Conservation (phyloP, 148 eudicot species). For the Fagopyrum tataricum region DNA sequence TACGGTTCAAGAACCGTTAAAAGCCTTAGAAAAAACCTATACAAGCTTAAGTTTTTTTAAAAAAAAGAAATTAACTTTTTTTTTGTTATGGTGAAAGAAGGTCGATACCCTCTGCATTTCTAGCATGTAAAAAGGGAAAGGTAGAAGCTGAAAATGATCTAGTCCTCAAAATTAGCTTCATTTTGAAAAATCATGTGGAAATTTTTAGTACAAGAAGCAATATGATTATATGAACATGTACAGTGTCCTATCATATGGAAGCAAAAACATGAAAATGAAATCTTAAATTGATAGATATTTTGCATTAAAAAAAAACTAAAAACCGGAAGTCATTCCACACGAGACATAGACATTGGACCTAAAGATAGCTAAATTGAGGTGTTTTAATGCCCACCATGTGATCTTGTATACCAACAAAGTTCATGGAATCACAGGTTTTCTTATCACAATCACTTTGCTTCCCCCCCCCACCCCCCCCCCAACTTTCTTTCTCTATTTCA, state of each 20-base stretch:
- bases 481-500: background rate
- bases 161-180: background rate
- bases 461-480: too few species aligned
- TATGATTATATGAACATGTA: background rate
- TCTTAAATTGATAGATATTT: background rate
- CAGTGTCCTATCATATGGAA: background rate
- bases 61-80: too few species aligned
- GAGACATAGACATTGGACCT: too few species aligned
- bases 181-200: background rate
- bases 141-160: background rate
- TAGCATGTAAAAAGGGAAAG: background rate
- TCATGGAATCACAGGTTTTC: background rate
- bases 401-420: background rate
- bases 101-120: too few species aligned
- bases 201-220: background rate
- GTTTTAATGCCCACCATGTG: conserved; percentile 1
- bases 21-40: too few species aligned
- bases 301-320: background rate
- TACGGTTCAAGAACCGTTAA: too few species aligned
- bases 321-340: too few species aligned
- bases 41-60: too few species aligned
- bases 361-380: background rate
- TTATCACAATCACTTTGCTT: background rate
- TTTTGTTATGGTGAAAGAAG: too few species aligned
- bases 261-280: conserved; percentile 10